Percentiles rank a stretch among this genome's conserved stretches.
Evolutionary conservation across 306 rosid genomes (phyloP).

Genomic region (Fagus sylvatica): DNA sequence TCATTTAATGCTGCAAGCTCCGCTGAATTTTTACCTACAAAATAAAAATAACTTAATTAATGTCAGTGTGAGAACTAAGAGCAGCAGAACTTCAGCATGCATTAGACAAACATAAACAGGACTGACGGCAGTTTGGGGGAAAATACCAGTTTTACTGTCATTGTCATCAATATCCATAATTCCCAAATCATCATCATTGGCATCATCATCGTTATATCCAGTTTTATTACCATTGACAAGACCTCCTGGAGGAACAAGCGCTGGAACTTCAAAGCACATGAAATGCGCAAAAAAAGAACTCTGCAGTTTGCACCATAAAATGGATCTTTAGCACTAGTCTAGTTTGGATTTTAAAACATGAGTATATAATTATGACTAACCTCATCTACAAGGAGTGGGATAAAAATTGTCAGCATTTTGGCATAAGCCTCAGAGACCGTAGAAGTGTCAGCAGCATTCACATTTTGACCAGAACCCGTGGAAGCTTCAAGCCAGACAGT

Average conservation of each 20-base stretch:
- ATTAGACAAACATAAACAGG: constrained; percentile 8
- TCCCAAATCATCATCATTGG: constrained; percentile 76
- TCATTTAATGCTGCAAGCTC: constrained; percentile 83
- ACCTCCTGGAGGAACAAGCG: constrained; percentile 86
- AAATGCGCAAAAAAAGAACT: constrained; percentile 87
- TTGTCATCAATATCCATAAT: constrained; percentile 79
- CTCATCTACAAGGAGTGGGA: constrained; percentile 99
- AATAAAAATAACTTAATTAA: constrained; percentile 5
- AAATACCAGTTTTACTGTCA: constrained; percentile 52
- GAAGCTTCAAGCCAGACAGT: constrained; percentile 76
- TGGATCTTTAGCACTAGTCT: constrained; percentile 18
- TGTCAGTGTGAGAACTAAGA: constrained; percentile 22
- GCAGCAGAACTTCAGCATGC: constrained; percentile 17
- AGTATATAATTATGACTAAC: constrained; percentile 38
- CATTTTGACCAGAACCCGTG: constrained; percentile 71
- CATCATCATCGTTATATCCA: constrained; percentile 41
- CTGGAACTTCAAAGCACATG: constrained; percentile 90
- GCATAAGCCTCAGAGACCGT: constrained; percentile 89
- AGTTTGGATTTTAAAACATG: not conserved
- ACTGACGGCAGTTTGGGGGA: constrained; percentile 2
- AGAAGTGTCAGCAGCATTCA: constrained; percentile 65
- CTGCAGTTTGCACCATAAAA: constrained; percentile 51
- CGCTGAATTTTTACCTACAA: constrained; percentile 54
- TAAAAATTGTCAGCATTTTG: constrained; percentile 81
- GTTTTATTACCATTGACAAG: constrained; percentile 60